Conservation (phyloP, 2,329 filamentous ascomycete genomes). For the Leptographium lundbergii region DNA sequence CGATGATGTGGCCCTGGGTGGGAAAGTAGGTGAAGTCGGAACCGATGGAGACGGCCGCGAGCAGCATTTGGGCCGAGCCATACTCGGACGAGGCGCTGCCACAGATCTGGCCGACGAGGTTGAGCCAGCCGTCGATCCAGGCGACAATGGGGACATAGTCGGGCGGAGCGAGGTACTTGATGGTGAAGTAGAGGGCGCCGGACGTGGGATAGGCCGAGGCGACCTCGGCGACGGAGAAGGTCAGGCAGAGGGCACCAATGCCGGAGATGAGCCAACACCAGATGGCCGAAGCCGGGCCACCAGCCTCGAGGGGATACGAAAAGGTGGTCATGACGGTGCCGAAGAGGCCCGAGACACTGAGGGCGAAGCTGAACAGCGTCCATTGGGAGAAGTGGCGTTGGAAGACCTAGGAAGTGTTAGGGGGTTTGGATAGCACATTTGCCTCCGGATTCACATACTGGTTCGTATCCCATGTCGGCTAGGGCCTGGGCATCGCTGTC, state of each 20-base stretch:
- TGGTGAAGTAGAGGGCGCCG: slow-evolving; percentile 35
- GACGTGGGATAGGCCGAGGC: slow-evolving; percentile 46
- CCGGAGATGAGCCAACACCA: slow-evolving; percentile 49
- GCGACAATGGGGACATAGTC: slow-evolving; percentile 34
- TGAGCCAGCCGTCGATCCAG: slow-evolving; percentile 37
- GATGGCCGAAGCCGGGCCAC: slow-evolving; percentile 38
- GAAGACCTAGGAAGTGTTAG: slow-evolving; percentile 28
- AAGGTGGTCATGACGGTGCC: slow-evolving; percentile 44
- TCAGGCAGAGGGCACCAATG: slow-evolving; percentile 42
- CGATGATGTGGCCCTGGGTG: slow-evolving; percentile 32
- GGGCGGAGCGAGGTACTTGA: slow-evolving; percentile 37
- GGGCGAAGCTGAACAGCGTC: slow-evolving; percentile 45
- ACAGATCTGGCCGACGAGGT: slow-evolving; percentile 37
- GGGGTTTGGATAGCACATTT: no score
- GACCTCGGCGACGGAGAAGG: slow-evolving; percentile 40
- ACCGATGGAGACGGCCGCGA: slow-evolving; percentile 40
- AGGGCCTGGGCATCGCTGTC: slow-evolving; percentile 20
- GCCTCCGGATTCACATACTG: slow-evolving; percentile 15
- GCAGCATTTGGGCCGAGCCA: slow-evolving; percentile 41
- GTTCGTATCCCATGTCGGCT: slow-evolving; percentile 24
- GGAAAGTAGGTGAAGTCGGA: slow-evolving; percentile 33
- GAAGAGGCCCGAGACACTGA: slow-evolving; percentile 43
- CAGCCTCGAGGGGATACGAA: slow-evolving; percentile 37
- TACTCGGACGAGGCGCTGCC: slow-evolving; percentile 46
- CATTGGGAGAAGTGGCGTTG: slow-evolving; percentile 47